Base-by-base conservation (phyloP, 768 basidiomycete species). In the Panellus pusillus region DNA sequence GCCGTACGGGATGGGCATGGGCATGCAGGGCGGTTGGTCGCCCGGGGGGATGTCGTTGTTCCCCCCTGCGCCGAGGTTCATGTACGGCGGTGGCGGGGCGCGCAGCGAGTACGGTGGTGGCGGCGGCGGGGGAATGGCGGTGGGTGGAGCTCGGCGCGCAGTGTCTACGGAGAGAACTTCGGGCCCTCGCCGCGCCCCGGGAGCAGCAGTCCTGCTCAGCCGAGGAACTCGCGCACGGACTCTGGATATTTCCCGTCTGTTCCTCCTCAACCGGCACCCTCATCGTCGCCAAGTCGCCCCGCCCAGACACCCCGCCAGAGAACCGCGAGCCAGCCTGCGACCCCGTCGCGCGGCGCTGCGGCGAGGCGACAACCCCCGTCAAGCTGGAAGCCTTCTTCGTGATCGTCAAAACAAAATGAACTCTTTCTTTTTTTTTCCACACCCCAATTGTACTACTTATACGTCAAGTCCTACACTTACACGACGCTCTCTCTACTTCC, bases 91-190 rank as follows among this genome's bases (percentile, higher is more conserved):
- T 46, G 69, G 72, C 54, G 75, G 78, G 48, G 79, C 82, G 20
- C 78, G 81, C 51, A 89, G 87, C 64, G 84, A 84, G 48, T 84
- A 81, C 63, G 87, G 86, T 29, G 81, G 81, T 36, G 73, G 74
- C 15, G 71, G 68, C 0, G 66, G 72, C 6, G 71, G 69, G 73
- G 9, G 83, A 80, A 70, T 32, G 14, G 39, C 39, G 74, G 71
- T 1, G 55, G 49, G 12, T 80, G 79, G 79, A 75, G 64, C 55
- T 76, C 78, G 18, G 79, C 86, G 39, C 77, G 78, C 60, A 91
- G 86, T 61, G 83, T 80, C 43, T 91, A 91, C 61, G 91, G 88
- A 12, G 87, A 87, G 55, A 66, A 78, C 8, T 82, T 84, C 63
- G 79, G 81, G 8, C 74, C 79, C 17, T 64, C 68, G 38, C 52